Percentiles rank a stretch among this genome's conserved stretches.
Evolutionary conservation across 352 stramenopile species (phyloP).

Genomic region (Globisporangium nodosum): DNA sequence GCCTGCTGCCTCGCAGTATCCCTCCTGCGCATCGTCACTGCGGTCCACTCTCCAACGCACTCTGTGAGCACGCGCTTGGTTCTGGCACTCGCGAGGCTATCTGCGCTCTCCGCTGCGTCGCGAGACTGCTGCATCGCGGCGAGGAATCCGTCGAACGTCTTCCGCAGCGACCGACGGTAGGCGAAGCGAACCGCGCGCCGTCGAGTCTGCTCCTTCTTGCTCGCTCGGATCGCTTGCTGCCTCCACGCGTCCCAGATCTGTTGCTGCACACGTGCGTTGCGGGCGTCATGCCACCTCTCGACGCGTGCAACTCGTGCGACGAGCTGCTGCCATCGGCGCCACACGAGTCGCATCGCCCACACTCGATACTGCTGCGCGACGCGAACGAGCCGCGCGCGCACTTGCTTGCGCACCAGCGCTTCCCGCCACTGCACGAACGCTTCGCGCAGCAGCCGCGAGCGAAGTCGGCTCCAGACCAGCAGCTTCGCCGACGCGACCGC

Average conservation of each 20-base stretch:
- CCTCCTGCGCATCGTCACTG: not conserved
- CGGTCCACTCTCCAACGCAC: constrained; percentile 3
- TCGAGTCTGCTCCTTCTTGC: constrained; percentile 6
- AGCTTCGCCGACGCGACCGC: not conserved
- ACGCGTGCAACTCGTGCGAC: not conserved
- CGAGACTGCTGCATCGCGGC: not conserved
- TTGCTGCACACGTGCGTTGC: not conserved
- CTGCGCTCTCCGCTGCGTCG: not conserved
- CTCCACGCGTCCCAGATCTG: constrained; percentile 7
- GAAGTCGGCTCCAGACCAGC: constrained; percentile 2
- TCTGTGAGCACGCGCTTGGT: not conserved
- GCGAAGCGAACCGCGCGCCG: constrained; percentile 11
- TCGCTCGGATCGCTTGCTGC: not conserved
- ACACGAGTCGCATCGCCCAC: not conserved
- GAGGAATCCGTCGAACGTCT: constrained; percentile 4
- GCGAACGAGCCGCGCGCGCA: not conserved
- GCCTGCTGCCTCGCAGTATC: not conserved
- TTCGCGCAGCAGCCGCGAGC: constrained; percentile 5
- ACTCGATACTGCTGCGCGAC: not conserved
- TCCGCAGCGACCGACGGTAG: constrained; percentile 5
- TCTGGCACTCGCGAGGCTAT: not conserved
- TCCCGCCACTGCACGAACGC: constrained; percentile 6
- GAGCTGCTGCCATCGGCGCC: constrained; percentile 6
- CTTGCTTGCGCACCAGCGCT: not conserved
- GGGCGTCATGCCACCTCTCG: not conserved